Base-by-base conservation (phyloP, 495 filamentous ascomycete genomes). In the Extremus antarcticus region DNA sequence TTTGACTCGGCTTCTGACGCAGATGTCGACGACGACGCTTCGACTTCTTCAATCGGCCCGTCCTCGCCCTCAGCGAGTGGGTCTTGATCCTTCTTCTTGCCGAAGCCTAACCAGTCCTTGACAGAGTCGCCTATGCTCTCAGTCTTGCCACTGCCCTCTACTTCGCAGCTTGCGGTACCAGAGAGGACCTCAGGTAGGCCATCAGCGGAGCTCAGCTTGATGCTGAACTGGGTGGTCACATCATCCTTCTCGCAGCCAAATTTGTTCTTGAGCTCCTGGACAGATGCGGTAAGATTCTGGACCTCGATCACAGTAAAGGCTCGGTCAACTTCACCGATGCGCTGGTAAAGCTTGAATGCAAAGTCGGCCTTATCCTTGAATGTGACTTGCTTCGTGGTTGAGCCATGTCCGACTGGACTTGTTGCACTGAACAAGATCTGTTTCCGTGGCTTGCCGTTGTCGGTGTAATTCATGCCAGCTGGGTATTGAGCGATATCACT, bases 21-120 rank as follows among this genome's bases (percentile, higher is more conserved):
- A 21, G 74, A 70, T 17, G 69, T 74, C 45, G 43, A 24, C 16
- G 69, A 73, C 43, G 43, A 24, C 1, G 55, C 55, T 16, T 64
- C 58, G 10, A 58, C 59, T 29, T 51, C 54, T 59, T 78, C 72
- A 48, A 64, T 68, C 0, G 73, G 60, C 21, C 76, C 70, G 23
- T 73, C 70, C 43, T 79, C 81, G 45, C 77, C 84, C 24, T 82
- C 83, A 53, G 75, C 72, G 19, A 95, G 70, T 20, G 87, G 80
- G 61, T 85, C 81, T 69, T 96, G 90, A 19, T 78, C 80, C 55
- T 79, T 82, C 60, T 94, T 90, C 73, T 91, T 87, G 8, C 92
- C 92, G 63, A 96, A 86, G 16, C 94, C 94, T 64, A 98, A 91
- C 56, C 95, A 81, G 53, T 85, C 88, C 74, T 99, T 99, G 65